Evolutionary conservation across 169 alveolate genomes (phyloP).

Genomic region (Plasmodium sp.): DNA sequence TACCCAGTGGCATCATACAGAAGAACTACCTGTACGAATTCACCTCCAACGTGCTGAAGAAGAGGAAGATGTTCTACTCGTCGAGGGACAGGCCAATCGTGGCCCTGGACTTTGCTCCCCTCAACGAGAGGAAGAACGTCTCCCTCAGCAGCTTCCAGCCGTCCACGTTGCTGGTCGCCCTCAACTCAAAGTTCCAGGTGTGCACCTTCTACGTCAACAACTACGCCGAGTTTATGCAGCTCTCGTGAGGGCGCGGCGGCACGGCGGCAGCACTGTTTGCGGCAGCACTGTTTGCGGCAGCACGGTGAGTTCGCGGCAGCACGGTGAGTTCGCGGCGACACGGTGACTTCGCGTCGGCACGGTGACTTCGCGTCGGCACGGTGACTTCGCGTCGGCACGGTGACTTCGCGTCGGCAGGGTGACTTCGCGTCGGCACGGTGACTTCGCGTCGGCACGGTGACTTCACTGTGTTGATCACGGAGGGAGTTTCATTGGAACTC

Average conservation of each 20-base stretch:
- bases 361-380: too few species aligned
- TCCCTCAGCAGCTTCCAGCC: neutral
- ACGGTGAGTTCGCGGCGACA: too few species aligned
- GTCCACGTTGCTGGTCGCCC: conserved; percentile 18
- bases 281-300: too few species aligned
- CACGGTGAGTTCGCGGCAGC: too few species aligned
- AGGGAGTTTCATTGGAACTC: neutral
- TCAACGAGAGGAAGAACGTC: neutral
- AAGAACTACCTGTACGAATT: conserved; percentile 51
- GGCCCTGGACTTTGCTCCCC: conserved; percentile 50
- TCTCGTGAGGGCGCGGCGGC: neutral
- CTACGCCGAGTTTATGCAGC: conserved; percentile 15
- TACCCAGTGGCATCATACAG: neutral
- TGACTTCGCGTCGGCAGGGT: too few species aligned
- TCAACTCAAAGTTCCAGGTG: conserved; percentile 47
- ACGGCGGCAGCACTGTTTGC: too few species aligned
- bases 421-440: too few species aligned
- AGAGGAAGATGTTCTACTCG: conserved; percentile 33
- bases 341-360: too few species aligned
- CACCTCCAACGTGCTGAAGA: conserved; percentile 13
- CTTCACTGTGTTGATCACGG: too few species aligned
- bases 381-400: too few species aligned
- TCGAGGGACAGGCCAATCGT: conserved; percentile 35
- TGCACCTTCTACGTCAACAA: conserved; percentile 41
- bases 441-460: too few species aligned